Base-by-base conservation (phyloP, 106 monocot genomes). In the Dendrobium catenatum region DNA sequence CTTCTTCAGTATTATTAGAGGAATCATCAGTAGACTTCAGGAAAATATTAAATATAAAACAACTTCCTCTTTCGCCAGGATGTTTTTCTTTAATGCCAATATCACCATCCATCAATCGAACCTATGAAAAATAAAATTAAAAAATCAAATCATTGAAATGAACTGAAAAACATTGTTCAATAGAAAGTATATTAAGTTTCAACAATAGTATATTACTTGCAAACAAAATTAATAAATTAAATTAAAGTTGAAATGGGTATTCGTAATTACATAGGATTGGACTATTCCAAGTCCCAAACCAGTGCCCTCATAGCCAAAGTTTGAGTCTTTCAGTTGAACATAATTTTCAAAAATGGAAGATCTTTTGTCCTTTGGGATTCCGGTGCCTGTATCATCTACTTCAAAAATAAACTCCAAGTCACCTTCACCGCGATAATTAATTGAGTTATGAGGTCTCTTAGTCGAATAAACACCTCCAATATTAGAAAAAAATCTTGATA, bases 261-360 rank as follows among this genome's bases (percentile, higher is more conserved):
- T 44, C 9, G 37, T 48, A 86, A 91, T 90, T 79, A 98, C 95
- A 83, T 76, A 93, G 16, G 95, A 99, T 83, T 93, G 93, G 49
- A 95, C 99, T 47, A 99, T 95, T 31, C 99, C 99, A 80, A 99
- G 93, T 20, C 99, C 99, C 68, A 99, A 79, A 44, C 95, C 98
- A 58, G 99, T 95, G 78, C 99, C 99, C 82, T 88, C 90, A 10
- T 84, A 86, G 9, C 67, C 88, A 40, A 24, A 37, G 20, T 72
- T 22, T 9, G 80, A 74, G 70, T 90, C 93, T 42, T 89, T 91
- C 7, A 99, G 90, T 83, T 95, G 99, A 79, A 99, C 82, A 84
- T 91, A 99, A 54, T 99, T 95, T 75, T 99, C 95, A 81, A 99
- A 99, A 18, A 95, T 83, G 18, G 93, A 93, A 29, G 78, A 81